phyloP scores from a whole-genome alignment of 2,329 filamentous ascomycete genomes.

The Tolypocladium guangdongense region DNA sequence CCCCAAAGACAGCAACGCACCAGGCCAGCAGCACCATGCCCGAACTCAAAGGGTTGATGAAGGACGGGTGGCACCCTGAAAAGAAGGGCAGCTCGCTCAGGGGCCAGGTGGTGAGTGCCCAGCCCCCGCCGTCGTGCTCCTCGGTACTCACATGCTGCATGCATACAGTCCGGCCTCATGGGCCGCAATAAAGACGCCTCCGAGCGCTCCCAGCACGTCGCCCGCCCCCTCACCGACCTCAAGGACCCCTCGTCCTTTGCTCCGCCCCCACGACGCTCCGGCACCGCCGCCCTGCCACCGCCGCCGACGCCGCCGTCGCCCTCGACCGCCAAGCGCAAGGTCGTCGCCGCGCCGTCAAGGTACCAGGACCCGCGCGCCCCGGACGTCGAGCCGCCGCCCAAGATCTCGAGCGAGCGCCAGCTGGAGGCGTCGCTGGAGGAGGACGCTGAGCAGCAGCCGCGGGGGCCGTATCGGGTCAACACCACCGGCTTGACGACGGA shows the following conservation, averaged over 20 bases:
- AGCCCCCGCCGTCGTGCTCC: neutral
- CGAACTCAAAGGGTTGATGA: conserved; percentile 35
- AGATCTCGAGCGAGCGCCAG: conserved; percentile 1
- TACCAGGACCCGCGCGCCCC: conserved; percentile 19
- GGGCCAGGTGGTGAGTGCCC: conserved; percentile 29
- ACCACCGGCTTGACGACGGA: conserved; percentile 61
- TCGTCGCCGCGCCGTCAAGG: conserved; percentile 19
- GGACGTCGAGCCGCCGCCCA: conserved; percentile 6
- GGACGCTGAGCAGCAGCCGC: conserved; percentile 31
- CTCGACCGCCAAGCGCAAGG: conserved; percentile 12
- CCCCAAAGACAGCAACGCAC: neutral
- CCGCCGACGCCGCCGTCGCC: conserved; percentile 15
- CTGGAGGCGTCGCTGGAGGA: conserved; percentile 3
- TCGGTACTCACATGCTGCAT: neutral
- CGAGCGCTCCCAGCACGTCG: conserved; percentile 22
- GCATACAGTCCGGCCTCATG: conserved; percentile 33
- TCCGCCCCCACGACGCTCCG: conserved; percentile 60
- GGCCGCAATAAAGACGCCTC: conserved; percentile 26
- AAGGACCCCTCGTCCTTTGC: conserved; percentile 70
- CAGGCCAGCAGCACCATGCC: conserved; percentile 22
- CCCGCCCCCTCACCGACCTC: conserved; percentile 56
- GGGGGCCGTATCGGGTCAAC: conserved; percentile 57
- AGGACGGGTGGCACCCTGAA: conserved; percentile 42
- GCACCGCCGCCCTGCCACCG: conserved; percentile 22
- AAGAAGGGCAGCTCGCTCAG: conserved; percentile 26